Conservation (phyloP, 352 stramenopile genomes). For the Phytophthora pinifolia region DNA sequence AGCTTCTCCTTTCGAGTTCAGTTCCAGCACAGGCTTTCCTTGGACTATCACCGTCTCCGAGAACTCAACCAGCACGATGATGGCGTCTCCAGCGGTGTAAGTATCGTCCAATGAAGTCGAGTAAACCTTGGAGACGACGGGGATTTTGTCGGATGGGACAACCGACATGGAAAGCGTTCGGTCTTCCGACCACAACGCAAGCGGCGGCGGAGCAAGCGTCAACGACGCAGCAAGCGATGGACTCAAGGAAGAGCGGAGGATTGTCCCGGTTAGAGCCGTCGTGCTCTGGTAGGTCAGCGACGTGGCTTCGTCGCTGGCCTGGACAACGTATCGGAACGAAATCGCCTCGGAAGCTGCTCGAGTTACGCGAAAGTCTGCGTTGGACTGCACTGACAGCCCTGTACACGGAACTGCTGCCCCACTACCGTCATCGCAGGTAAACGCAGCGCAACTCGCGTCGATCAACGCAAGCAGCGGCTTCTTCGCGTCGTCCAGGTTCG, state of each 20-base stretch:
- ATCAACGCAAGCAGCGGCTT: conserved; percentile 31
- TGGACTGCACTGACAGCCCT: conserved; percentile 38
- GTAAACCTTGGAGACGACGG: conserved; percentile 41
- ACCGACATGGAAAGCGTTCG: conserved; percentile 24
- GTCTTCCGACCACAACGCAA: conserved; percentile 12
- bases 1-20: conserved; percentile 67
- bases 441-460: conserved; percentile 38
- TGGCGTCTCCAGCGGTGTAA: conserved; percentile 65
- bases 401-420: conserved; percentile 34
- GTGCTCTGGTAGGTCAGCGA: conserved; percentile 33
- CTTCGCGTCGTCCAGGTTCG: conserved; percentile 37
- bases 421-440: conserved; percentile 46
- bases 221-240: conserved; percentile 32
- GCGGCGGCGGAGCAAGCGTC: conserved; percentile 28
- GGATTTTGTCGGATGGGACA: conserved; percentile 36
- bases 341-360: conserved; percentile 42
- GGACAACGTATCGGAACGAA: conserved; percentile 58
- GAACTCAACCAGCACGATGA: conserved; percentile 62
- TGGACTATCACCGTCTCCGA: conserved; percentile 47
- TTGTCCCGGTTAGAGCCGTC: conserved; percentile 35
- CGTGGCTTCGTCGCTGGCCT: conserved; percentile 34
- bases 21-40: conserved; percentile 52
- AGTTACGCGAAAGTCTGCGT: conserved; percentile 43
- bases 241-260: conserved; percentile 43
- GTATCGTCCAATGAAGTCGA: conserved; percentile 41